Percentiles rank a stretch among this genome's conserved stretches.
Conservation (phyloP, 192 early-diverging fungal genomes). For the Backusella macrospora region DNA sequence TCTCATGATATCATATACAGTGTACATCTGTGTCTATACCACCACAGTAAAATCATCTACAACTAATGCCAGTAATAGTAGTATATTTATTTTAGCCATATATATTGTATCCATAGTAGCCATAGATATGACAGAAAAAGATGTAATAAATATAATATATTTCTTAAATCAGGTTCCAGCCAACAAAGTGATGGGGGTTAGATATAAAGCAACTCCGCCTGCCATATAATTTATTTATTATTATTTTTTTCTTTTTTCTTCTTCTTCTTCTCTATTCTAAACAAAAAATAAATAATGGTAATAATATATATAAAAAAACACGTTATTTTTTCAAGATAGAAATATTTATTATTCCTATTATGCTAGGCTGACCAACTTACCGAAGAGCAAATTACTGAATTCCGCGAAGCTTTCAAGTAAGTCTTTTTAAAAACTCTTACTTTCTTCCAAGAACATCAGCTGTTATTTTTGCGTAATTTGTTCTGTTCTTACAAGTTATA, state of each 20-base stretch:
- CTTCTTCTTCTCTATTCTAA: not conserved
- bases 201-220: too few species aligned
- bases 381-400: slow-evolving; percentile 87
- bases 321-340: not conserved
- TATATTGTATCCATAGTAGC: too few species aligned
- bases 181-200: too few species aligned
- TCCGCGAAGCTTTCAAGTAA: slow-evolving; percentile 75
- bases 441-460: too few species aligned
- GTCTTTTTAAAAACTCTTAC: slow-evolving; percentile 41
- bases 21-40: too few species aligned
- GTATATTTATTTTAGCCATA: too few species aligned
- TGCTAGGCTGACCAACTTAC: slow-evolving; percentile 82
- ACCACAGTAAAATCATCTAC: too few species aligned
- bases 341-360: not conserved
- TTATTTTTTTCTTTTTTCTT: not conserved
- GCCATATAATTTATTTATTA: not conserved
- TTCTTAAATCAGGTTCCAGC: too few species aligned
- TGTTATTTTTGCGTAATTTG: not conserved
- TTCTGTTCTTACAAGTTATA: not conserved
- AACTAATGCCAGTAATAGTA: too few species aligned
- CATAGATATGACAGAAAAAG: too few species aligned
- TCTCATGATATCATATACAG: too few species aligned
- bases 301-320: not conserved
- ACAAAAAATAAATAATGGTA: slow-evolving; percentile 19
- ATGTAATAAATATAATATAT: too few species aligned